These are phyloP conservation scores for Beauveria asiatica DNA, from an alignment of 2,329 filamentous ascomycete species.

Conservation along the genomic window DNA sequence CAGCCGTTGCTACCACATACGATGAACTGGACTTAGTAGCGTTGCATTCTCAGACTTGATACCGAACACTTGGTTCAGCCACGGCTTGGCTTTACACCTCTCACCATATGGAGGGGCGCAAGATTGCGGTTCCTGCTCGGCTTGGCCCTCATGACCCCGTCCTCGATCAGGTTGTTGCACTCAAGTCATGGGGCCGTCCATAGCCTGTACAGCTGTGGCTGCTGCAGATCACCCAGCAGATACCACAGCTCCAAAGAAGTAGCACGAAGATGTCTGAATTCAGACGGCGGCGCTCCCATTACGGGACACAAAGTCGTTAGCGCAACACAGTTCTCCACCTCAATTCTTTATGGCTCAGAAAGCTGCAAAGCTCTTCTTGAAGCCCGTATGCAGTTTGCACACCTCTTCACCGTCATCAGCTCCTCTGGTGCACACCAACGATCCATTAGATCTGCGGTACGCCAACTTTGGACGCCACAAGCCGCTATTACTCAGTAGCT, in stretches of 20 bases:
- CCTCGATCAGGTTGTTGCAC: not conserved
- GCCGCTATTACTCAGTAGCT: not conserved
- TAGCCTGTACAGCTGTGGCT: not conserved
- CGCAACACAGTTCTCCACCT: not conserved
- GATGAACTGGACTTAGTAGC: not conserved
- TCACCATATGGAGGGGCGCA: not conserved
- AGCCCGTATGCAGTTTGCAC: not conserved
- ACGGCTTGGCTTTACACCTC: not conserved
- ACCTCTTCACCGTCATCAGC: not conserved
- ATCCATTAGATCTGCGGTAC: conserved; percentile 5
- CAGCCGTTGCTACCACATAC: not conserved
- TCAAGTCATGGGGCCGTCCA: not conserved
- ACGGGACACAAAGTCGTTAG: not conserved
- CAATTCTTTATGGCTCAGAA: not conserved
- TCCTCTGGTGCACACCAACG: not conserved
- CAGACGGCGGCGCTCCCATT: not conserved
- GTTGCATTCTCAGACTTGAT: not conserved
- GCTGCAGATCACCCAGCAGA: not conserved
- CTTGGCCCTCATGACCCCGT: not conserved
- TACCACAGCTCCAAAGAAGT: not conserved
- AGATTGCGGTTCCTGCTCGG: not conserved
- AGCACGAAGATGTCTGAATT: not conserved
- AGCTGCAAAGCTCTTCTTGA: not conserved
- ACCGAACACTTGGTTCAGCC: conserved; percentile 3
- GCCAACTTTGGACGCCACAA: not conserved